Base-by-base conservation (phyloP, 257 asterid genomes). In the Nyctanthes arbortristis region DNA sequence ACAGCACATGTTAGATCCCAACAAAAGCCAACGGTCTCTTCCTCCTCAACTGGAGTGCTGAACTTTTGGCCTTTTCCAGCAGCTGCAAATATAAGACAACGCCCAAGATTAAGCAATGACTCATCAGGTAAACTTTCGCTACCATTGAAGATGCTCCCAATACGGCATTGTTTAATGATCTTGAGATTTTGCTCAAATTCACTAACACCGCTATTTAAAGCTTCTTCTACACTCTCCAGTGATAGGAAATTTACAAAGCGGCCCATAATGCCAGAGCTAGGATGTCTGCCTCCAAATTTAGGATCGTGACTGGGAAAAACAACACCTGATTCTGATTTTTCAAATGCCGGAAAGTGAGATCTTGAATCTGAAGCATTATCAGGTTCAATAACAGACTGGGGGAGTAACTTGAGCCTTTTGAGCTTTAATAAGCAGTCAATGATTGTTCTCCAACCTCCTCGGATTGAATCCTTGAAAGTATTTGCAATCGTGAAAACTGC, bases 401-500 rank as follows among this genome's bases (percentile, higher is more conserved):
- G 99, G 39, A 94, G 94, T 27, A 94, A 43, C 69, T 89, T 91
- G 37, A 93, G 96, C 83, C 84, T 81, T 73, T 82, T 89, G 75
- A 94, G 99, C 83, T 91, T 94, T 81, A 94, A 77, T 30, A 93
- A 75, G 77, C 99, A 93, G 24, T 93, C 97, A 7, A 93, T 68
- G 63, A 93, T 88, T 54, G 89, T 89, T 72, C 97, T 89, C 99
- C 99, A 93, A n/a, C 90, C 97, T 3, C 95, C 96, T 72, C 85
- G 65, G 18, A 94, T 79, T 11, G 96, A 87, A 37, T 84, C 86
- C 69, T 88, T 94, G 81, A 94, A 94, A 18, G 84, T 78, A 52
- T 94, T 91, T 3, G 89, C 92, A 7, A 89, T 81, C 10, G 93
- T 89, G 81, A 93, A 93, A 73, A 93, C 89, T 1, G 97, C 95